phyloP scores from a whole-genome alignment of 1,284 basidiomycete species.

The Inonotus hispidus region DNA sequence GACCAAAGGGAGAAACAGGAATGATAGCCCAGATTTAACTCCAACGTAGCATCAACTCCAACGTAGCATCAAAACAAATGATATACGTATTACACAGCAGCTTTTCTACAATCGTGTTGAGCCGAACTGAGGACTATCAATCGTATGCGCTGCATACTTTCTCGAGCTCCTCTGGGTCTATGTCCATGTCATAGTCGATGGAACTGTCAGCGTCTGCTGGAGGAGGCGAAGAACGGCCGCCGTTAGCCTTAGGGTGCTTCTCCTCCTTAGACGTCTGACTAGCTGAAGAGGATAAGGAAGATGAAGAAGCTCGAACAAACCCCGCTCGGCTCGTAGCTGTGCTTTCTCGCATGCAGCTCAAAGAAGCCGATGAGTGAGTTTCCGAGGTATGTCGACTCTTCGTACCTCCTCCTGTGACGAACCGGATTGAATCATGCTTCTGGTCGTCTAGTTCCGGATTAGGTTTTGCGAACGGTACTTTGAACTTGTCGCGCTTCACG shows the following conservation, averaged over 20 bases:
- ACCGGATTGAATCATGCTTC: too few species aligned
- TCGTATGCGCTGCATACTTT: constrained; percentile 15
- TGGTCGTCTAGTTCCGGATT: neutral
- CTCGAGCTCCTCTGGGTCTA: constrained; percentile 17
- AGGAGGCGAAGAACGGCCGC: constrained; percentile 3
- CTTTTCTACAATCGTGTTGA: neutral
- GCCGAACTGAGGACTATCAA: neutral
- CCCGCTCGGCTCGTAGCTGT: neutral
- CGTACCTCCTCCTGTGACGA: too few species aligned
- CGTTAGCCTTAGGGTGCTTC: neutral
- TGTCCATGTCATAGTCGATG: constrained; percentile 16
- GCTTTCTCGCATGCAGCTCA: neutral
- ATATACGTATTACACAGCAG: neutral
- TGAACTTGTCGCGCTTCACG: constrained; percentile 10
- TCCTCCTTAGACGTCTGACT: neutral
- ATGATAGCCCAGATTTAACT: too few species aligned
- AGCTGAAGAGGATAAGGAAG: neutral
- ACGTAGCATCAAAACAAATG: neutral
- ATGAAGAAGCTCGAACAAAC: neutral
- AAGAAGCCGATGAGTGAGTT: too few species aligned
- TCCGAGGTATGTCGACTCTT: too few species aligned
- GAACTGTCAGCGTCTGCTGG: constrained; percentile 11
- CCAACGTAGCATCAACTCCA: neutral
- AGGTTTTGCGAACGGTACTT: constrained; percentile 11
- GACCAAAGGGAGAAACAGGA: neutral